Base-by-base conservation (phyloP, 331 rosid species). In the Malus hybrid region DNA sequence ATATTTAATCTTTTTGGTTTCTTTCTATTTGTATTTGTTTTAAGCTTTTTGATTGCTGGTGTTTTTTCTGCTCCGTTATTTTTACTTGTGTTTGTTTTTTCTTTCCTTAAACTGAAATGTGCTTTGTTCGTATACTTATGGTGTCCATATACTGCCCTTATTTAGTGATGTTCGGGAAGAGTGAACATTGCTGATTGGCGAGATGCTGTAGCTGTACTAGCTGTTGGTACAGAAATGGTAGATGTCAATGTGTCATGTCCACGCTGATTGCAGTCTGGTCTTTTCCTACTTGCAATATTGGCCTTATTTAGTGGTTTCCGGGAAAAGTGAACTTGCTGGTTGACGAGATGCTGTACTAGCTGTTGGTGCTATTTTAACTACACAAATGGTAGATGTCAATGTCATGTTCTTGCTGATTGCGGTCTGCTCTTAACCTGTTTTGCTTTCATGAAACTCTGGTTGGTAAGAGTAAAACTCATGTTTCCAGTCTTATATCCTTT, bases 111-210 rank as follows among this genome's bases (percentile, higher is more conserved):
- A 59, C 74, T 79, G 44, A 61, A 55, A 70, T 50, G 29, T 78
- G 74, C 56, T 46, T 70, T 78, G 16, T 56, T 78, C 42, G 28
- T 52, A 67, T 66, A 79, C 80, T 82, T 73, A 84, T 69, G 61
- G 32, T 69, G 83, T 69, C 70, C 77, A 59, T 76, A 81, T 73
- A 69, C 70, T 73, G 86, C 78, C 84, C 77, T 84, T 70, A 81
- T 79, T 73, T 87, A 85, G 87, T 82, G 76, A 71, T 84, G 91
- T 77, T 81, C 79, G 80, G 73, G 89, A 79, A 57, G 85, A 82
- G 74, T 78, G 76, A 83, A 65, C 73, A 80, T 80, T 77, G 83
- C 86, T 85, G 88, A 74, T 69, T 77, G 84, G 72, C 69, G 80
- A 86, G 87, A 84, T 81, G 86, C 75, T 73, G 83, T 74, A 74